phyloP scores from a whole-genome alignment of 495 filamentous ascomycete genomes.

The Pseudomonodictys pantanalensis region DNA sequence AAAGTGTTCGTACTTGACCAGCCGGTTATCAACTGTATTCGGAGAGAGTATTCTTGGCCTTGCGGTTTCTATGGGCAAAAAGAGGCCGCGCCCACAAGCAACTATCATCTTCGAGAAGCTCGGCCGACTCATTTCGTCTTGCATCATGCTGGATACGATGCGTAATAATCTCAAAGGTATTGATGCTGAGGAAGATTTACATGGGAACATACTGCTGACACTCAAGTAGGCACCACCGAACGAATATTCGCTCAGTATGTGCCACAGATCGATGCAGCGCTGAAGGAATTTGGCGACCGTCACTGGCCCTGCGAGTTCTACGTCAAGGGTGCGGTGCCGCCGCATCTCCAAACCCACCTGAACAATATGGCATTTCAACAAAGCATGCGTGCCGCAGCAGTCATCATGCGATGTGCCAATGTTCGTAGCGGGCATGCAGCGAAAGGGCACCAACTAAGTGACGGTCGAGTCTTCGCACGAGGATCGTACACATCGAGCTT shows the following conservation, averaged over 20 bases:
- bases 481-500: constrained; percentile 26
- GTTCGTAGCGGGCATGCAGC: constrained; percentile 18
- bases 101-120: constrained; percentile 16
- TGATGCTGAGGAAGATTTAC: background rate
- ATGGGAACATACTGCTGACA: background rate
- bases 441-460: constrained; percentile 21
- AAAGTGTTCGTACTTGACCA: constrained; percentile 11
- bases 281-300: constrained; percentile 16
- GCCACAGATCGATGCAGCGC: constrained; percentile 19
- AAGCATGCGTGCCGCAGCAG: constrained; percentile 7
- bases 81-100: background rate
- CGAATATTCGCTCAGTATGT: constrained; percentile 23
- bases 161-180: constrained; percentile 20
- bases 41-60: constrained; percentile 16
- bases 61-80: constrained; percentile 6
- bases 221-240: constrained; percentile 11
- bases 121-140: constrained; percentile 13
- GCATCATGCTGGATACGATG: constrained; percentile 23
- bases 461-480: constrained; percentile 19
- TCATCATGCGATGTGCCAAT: constrained; percentile 25
- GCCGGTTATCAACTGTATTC: constrained; percentile 17
- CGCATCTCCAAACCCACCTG: constrained; percentile 6
- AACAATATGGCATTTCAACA: constrained; percentile 19
- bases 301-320: constrained; percentile 25
- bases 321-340: constrained; percentile 5